These are phyloP conservation scores for Penicillium coffeae DNA, from an alignment of 495 filamentous ascomycete species.

Conservation along the genomic window DNA sequence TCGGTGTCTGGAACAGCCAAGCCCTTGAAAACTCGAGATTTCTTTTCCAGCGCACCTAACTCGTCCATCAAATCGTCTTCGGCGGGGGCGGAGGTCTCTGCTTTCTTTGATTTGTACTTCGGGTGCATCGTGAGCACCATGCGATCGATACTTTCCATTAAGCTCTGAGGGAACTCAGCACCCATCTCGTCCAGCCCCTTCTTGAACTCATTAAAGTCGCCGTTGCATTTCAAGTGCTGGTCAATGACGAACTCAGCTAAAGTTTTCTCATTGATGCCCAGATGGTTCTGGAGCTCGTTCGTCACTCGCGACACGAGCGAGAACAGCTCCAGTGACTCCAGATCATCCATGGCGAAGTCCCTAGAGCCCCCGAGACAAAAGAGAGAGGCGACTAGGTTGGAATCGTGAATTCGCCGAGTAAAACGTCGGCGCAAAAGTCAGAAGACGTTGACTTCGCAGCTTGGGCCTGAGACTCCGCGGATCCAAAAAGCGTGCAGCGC, in stretches of 20 bases:
- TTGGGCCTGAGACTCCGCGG: not conserved
- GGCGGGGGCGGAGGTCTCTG: constrained; percentile 16
- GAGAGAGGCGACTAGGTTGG: not conserved
- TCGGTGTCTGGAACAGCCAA: constrained; percentile 83
- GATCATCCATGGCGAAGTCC: constrained; percentile 68
- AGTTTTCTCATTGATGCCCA: constrained; percentile 90
- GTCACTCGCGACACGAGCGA: constrained; percentile 94
- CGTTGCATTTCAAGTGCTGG: constrained; percentile 71
- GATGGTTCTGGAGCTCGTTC: constrained; percentile 87
- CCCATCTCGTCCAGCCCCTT: constrained; percentile 67
- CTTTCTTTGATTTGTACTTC: constrained; percentile 59
- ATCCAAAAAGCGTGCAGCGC: constrained; percentile 5
- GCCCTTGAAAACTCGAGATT: constrained; percentile 81
- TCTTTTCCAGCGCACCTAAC: constrained; percentile 52
- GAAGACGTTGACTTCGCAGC: not conserved
- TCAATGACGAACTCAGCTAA: constrained; percentile 93
- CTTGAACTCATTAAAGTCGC: constrained; percentile 63
- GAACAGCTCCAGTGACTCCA: constrained; percentile 84
- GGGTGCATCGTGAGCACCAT: constrained; percentile 88
- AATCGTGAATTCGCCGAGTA: not conserved
- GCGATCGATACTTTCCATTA: constrained; percentile 88
- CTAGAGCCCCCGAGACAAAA: not conserved
- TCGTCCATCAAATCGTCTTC: constrained; percentile 25
- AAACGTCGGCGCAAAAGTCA: constrained; percentile 1
- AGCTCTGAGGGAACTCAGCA: constrained; percentile 82